These are phyloP conservation scores for Pisolithus tinctorius DNA, from an alignment of 768 basidiomycete species.

Conservation along the genomic window DNA sequence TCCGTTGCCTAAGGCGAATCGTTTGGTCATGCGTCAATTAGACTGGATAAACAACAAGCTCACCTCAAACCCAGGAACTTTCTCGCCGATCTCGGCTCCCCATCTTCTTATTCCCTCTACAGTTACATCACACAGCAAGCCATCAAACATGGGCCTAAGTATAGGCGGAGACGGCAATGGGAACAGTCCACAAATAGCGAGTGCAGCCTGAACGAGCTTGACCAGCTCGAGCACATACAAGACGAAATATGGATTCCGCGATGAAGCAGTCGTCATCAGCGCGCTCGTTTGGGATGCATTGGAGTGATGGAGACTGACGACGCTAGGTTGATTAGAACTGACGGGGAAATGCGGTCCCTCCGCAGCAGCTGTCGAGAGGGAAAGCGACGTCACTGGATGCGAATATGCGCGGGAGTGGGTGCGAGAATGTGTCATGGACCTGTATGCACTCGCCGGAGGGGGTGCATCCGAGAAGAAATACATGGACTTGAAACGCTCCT, in stretches of 20 bases:
- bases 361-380: constrained; percentile 17
- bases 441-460: constrained; percentile 15
- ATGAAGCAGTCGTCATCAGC: constrained; percentile 5
- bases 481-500: constrained; percentile 69
- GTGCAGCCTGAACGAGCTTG: constrained; percentile 63
- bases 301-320: constrained; percentile 8
- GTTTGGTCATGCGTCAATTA: constrained; percentile 1
- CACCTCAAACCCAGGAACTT: constrained; percentile 56
- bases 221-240: constrained; percentile 70
- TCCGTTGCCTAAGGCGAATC: constrained; percentile 49
- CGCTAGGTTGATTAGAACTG: constrained; percentile 17
- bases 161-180: constrained; percentile 18
- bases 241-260: constrained; percentile 42
- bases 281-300: constrained; percentile 11
- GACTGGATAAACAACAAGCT: constrained; percentile 7
- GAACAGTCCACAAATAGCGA: constrained; percentile 68
- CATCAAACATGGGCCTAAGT: constrained; percentile 37
- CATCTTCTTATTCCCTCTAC: constrained; percentile 65
- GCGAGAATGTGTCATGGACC: constrained; percentile 24
- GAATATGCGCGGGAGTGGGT: constrained; percentile 24
- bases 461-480: constrained; percentile 51
- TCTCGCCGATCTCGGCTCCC: constrained; percentile 60
- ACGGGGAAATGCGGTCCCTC: constrained; percentile 18
- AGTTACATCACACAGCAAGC: constrained; percentile 72
- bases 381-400: constrained; percentile 19